A percentile compares a stretch with the other conserved stretches of the same genome.
Conservation (phyloP, 805 yeast species). For the Debaryomyces hansenii region DNA sequence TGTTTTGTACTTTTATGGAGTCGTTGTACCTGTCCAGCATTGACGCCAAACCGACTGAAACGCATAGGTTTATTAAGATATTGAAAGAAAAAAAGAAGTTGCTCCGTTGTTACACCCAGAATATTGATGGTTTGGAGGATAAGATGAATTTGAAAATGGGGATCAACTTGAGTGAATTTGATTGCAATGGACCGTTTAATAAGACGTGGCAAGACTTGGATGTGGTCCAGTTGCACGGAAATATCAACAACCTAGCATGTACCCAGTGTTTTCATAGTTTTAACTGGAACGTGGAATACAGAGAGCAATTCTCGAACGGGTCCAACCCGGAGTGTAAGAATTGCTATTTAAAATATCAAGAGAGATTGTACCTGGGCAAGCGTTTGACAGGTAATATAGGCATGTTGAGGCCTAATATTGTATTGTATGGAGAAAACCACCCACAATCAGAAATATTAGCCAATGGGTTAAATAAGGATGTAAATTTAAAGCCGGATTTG, state of each 20-base stretch:
- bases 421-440: conserved; percentile 91
- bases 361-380: conserved; percentile 67
- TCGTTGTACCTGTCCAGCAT: conserved; percentile 63
- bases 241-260: conserved; percentile 73
- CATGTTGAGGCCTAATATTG: conserved; percentile 81
- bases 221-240: conserved; percentile 91
- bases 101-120: conserved; percentile 88
- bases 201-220: conserved; percentile 63
- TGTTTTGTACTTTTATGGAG: conserved; percentile 92
- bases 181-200: conserved; percentile 24
- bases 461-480: conserved; percentile 64
- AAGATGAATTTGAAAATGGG: conserved; percentile 64
- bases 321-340: conserved; percentile 73
- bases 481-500: conserved; percentile 68
- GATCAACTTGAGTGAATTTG: conserved; percentile 32
- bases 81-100: conserved; percentile 64
- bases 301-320: conserved; percentile 54
- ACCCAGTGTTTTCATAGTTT: conserved; percentile 61
- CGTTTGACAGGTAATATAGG: conserved; percentile 73
- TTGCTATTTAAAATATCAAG: conserved; percentile 58
- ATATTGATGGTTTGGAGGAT: conserved; percentile 86
- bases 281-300: conserved; percentile 61
- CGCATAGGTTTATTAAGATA: conserved; percentile 71
- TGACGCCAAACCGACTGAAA: conserved; percentile 75
- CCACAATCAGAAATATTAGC: conserved; percentile 83